phyloP scores from a whole-genome alignment of 169 alveolate genomes.

The Cyclospora cayetanensis region DNA sequence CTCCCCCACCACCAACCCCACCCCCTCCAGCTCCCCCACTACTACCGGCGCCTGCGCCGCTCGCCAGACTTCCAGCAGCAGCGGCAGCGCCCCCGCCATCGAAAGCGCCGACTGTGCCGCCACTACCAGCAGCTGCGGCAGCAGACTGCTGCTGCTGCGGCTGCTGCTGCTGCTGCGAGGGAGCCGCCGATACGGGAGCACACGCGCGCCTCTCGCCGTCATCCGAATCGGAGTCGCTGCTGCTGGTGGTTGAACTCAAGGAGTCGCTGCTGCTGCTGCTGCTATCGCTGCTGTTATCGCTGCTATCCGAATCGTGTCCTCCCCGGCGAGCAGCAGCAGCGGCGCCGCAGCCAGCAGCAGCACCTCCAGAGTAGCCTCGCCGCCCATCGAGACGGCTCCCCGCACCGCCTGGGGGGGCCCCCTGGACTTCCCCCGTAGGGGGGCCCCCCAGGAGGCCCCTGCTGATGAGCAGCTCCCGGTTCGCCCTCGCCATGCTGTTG shows the following conservation, averaged over 20 bases:
- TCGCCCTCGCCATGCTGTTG: conserved; percentile 85
- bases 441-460: background rate
- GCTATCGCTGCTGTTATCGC: conserved; percentile 10
- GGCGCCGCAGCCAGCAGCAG: conserved; percentile 22
- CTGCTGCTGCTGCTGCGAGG: background rate
- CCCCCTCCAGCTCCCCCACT: background rate
- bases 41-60: background rate
- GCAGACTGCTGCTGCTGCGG: conserved; percentile 34
- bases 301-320: background rate
- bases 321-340: background rate
- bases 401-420: background rate
- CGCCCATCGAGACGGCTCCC: background rate
- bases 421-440: background rate
- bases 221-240: background rate
- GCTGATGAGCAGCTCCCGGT: conserved; percentile 79
- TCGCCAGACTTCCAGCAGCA: background rate
- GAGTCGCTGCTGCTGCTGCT: conserved; percentile 5
- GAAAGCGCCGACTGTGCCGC: background rate
- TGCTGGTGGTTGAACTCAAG: background rate
- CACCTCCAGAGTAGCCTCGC: background rate
- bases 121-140: background rate
- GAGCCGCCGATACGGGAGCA: no score
- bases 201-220: background rate
- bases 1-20: background rate
- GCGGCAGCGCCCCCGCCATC: background rate